A percentile compares a stretch with the other conserved stretches of the same genome.
Evolutionary conservation across 2,329 filamentous ascomycete species (phyloP).

Genomic region (Aspergillus sp.): DNA sequence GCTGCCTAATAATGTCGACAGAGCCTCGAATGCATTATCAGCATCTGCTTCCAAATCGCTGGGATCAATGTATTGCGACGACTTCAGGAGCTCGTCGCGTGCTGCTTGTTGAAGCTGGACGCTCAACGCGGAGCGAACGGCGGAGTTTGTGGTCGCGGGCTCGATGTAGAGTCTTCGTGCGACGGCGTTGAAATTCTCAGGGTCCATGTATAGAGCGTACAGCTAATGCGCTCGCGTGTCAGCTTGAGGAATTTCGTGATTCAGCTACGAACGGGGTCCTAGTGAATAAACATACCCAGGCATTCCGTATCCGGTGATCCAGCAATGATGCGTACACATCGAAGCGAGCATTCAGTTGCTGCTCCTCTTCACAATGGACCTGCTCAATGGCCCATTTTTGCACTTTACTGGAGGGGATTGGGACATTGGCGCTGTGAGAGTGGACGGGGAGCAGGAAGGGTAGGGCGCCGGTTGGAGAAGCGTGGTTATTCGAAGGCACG

Average conservation of each 20-base stretch:
- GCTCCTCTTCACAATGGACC: constrained; percentile 38
- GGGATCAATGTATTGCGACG: constrained; percentile 45
- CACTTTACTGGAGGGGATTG: constrained; percentile 58
- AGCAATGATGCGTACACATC: constrained; percentile 73
- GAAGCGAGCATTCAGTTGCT: constrained; percentile 49
- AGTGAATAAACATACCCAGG: constrained; percentile 57
- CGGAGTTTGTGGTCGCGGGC: constrained; percentile 49
- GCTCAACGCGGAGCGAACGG: constrained; percentile 57
- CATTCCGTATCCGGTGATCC: constrained; percentile 68
- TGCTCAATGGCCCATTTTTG: constrained; percentile 58
- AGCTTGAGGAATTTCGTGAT: background rate
- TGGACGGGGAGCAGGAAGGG: constrained; percentile 68
- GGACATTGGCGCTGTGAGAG: constrained; percentile 32
- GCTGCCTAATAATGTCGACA: constrained; percentile 51
- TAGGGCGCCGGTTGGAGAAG: constrained; percentile 77
- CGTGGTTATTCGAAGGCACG: constrained; percentile 78
- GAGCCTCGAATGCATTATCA: constrained; percentile 53
- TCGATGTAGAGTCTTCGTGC: constrained; percentile 64
- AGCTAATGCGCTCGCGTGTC: constrained; percentile 43
- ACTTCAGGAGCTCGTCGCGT: constrained; percentile 61
- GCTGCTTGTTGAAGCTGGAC: constrained; percentile 66
- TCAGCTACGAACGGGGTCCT: background rate
- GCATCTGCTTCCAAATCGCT: constrained; percentile 54
- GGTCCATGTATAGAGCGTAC: constrained; percentile 70
- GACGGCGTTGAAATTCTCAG: constrained; percentile 56